phyloP scores from a whole-genome alignment of 106 monocot species.

The Acorus calamus region DNA sequence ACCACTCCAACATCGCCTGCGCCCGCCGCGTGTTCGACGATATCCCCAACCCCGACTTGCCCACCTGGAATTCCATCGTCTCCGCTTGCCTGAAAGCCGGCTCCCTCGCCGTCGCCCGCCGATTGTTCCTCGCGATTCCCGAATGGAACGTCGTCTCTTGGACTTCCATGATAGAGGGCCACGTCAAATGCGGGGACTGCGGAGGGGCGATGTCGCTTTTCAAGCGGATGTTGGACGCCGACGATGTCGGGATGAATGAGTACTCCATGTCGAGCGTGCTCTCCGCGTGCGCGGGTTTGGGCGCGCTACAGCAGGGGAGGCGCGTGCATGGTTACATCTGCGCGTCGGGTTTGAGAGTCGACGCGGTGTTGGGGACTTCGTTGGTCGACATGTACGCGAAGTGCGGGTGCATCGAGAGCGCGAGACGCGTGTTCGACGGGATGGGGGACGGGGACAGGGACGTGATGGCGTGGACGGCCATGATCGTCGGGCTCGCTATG shows the following conservation, averaged over 20 bases:
- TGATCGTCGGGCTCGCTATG: conserved; percentile 9
- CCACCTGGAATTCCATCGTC: conserved; percentile 12
- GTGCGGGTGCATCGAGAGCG: conserved; percentile 13
- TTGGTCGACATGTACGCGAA: conserved; percentile 27
- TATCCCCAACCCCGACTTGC: conserved; percentile 4
- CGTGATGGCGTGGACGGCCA: conserved; percentile 15
- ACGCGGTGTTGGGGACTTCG: conserved; percentile 7
- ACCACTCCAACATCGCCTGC: conserved; percentile 1
- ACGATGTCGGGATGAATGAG: conserved; percentile 1
- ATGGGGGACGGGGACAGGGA: background rate
- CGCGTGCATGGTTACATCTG: conserved; percentile 8
- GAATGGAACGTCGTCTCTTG: conserved; percentile 13
- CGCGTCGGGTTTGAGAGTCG: background rate
- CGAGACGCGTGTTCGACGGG: conserved; percentile 5
- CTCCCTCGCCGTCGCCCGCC: background rate
- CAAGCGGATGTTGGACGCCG: conserved; percentile 1
- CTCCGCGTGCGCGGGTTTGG: conserved; percentile 5
- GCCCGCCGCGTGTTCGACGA: conserved; percentile 6
- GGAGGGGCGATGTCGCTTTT: conserved; percentile 9
- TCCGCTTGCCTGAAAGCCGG: background rate
- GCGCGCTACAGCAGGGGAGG: conserved; percentile 19
- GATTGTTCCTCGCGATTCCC: conserved; percentile 10
- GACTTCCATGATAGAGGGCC: conserved; percentile 17
- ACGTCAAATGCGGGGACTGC: background rate
- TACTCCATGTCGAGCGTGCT: conserved; percentile 18